phyloP scores from a whole-genome alignment of 2,329 filamentous ascomycete genomes.

The Raffaelea deltoideospora region DNA sequence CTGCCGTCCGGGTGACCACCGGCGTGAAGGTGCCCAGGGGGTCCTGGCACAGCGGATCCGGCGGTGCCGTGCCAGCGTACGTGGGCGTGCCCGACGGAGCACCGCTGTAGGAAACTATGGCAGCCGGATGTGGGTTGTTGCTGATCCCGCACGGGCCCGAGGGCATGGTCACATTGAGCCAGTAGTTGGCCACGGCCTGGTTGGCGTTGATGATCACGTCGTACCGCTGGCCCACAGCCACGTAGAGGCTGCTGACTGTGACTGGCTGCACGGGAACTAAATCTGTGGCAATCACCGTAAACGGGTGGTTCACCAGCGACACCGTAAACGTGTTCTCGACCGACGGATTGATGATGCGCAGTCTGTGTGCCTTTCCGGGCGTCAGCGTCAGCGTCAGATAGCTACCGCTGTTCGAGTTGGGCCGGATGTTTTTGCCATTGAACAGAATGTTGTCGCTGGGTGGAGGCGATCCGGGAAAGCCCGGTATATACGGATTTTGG shows the following conservation, averaged over 20 bases:
- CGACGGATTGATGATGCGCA: conserved; percentile 36
- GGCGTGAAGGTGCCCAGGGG: conserved; percentile 6
- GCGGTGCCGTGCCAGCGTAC: conserved; percentile 12
- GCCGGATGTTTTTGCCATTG: conserved; percentile 26
- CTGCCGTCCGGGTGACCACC: conserved; percentile 9
- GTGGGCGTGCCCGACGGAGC: conserved; percentile 11
- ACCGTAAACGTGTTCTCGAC: conserved; percentile 33
- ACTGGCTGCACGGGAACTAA: conserved; percentile 35
- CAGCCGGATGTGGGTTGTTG: conserved; percentile 13
- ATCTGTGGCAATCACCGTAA: conserved; percentile 35
- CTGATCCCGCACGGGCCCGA: conserved; percentile 12
- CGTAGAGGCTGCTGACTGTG: conserved; percentile 29
- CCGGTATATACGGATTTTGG: conserved; percentile 5
- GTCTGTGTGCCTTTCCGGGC: conserved; percentile 30
- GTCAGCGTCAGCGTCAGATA: conserved; percentile 21
- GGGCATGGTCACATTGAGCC: conserved; percentile 24
- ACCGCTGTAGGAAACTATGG: conserved; percentile 15
- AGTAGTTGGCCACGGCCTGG: conserved; percentile 21
- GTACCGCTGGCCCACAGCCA: conserved; percentile 30
- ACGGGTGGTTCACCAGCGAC: conserved; percentile 22
- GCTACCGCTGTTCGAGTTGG: conserved; percentile 14
- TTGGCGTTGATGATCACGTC: conserved; percentile 30
- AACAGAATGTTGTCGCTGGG: conserved; percentile 26
- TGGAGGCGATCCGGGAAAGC: conserved; percentile 10
- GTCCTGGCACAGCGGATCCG: conserved; percentile 10